These are phyloP conservation scores for Aspergillus alliaceus DNA, from an alignment of 2,329 filamentous ascomycete genomes.

Conservation along the genomic window DNA sequence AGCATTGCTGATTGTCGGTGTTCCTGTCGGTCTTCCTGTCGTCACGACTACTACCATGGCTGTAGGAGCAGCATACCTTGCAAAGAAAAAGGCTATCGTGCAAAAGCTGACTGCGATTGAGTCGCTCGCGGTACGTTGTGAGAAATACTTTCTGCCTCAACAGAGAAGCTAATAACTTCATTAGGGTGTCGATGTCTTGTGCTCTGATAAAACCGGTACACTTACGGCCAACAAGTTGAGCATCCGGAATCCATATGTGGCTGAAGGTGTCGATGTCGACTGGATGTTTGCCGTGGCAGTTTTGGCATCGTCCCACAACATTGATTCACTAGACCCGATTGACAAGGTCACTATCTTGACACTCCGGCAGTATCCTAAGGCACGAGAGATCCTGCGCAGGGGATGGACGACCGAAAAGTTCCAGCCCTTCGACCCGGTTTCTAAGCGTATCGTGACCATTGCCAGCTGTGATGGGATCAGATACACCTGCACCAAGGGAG, in stretches of 20 bases:
- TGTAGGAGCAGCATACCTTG: constrained; percentile 74
- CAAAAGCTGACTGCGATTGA: constrained; percentile 79
- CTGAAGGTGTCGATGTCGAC: constrained; percentile 74
- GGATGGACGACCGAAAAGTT: constrained; percentile 78
- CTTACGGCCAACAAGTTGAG: constrained; percentile 64
- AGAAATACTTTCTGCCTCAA: not conserved
- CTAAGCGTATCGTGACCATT: constrained; percentile 73
- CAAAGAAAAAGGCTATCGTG: constrained; percentile 75
- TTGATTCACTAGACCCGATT: constrained; percentile 75
- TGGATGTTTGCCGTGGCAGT: constrained; percentile 83
- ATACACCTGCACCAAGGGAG: constrained; percentile 75
- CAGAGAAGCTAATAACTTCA: not conserved
- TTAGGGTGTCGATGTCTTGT: constrained; percentile 70
- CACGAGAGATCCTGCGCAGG: constrained; percentile 69
- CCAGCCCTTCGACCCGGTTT: constrained; percentile 70
- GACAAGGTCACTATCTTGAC: constrained; percentile 77
- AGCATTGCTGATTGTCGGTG: constrained; percentile 73
- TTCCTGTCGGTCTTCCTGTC: constrained; percentile 78
- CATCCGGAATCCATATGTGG: constrained; percentile 74
- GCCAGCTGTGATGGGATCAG: constrained; percentile 67
- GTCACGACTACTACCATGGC: constrained; percentile 77
- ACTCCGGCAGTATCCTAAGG: constrained; percentile 72
- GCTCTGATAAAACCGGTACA: constrained; percentile 80
- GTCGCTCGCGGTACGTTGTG: constrained; percentile 59
- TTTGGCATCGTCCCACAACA: constrained; percentile 74